phyloP scores from a whole-genome alignment of 352 stramenopile species.

The Pythium plurisporium region DNA sequence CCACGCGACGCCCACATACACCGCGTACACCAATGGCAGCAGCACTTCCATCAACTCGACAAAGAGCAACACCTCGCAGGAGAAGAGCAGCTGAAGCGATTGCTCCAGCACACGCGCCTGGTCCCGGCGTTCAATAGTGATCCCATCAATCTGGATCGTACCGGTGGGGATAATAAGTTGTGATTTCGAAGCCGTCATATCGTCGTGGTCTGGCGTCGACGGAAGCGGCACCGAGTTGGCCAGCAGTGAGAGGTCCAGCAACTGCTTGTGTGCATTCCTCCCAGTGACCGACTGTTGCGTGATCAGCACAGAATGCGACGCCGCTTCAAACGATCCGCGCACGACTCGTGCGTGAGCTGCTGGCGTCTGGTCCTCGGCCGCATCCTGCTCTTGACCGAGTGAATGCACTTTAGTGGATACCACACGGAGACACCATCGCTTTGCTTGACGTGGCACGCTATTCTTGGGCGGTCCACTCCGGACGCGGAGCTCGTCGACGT shows the following conservation, averaged over 20 bases:
- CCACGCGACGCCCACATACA: neutral
- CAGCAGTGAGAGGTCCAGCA: neutral
- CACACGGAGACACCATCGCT: neutral
- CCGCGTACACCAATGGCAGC: slow-evolving; percentile 13
- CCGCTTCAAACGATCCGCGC: neutral
- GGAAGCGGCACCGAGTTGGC: neutral
- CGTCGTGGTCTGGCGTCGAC: neutral
- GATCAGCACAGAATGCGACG: slow-evolving; percentile 1
- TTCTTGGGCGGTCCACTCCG: neutral
- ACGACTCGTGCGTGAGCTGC: neutral
- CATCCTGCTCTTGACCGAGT: neutral
- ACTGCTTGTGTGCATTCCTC: neutral
- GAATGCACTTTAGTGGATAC: slow-evolving; percentile 1
- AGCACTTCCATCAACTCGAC: slow-evolving; percentile 26
- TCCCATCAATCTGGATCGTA: slow-evolving; percentile 18
- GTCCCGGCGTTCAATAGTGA: slow-evolving; percentile 16
- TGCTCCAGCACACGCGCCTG: slow-evolving; percentile 25
- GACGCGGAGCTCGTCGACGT: neutral
- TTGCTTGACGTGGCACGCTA: neutral
- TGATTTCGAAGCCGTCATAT: neutral
- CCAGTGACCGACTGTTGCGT: neutral
- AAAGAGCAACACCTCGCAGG: slow-evolving; percentile 26
- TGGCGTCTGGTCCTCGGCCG: neutral
- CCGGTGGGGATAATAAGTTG: neutral
- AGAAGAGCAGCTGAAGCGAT: slow-evolving; percentile 27